Base-by-base conservation (phyloP, 371 early-diverging fungal genomes). In the Syncephalastrum sp. region DNA sequence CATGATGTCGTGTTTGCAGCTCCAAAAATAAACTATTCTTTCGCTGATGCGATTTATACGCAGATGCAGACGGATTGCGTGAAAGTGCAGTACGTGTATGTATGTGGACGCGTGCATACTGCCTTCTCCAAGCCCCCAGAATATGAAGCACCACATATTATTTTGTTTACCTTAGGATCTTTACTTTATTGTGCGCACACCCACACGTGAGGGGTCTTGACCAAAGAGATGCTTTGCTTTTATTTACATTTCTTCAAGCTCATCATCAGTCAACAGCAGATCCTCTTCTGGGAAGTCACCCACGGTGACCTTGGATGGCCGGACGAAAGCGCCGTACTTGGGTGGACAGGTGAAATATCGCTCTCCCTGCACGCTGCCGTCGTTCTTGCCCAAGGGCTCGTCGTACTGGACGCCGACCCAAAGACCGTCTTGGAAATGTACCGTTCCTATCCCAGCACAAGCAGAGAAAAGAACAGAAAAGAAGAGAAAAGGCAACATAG, bases 401-500 rank as follows among this genome's bases (percentile, higher is more conserved):
- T 98, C 98, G 53, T 91, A 96, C 65, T 95, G 90, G 16, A 98
- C 74, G 50, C 98, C 98, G 10, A 97, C 88, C 96, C 96, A 98
- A 47, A 75, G 73, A 3, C 97, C 98, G 0, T 88, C 74, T 61
- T 94, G 91, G 65, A 96, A 94, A 43, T 85, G 69, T 0, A 88
- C 86, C 43, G 68, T 54, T 16, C 90, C 91, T 79, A 64, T 23
- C 16, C 16, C 50, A 21, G 17, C 38, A 33, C 6, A 10, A 33
- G 38, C 5, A 17, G 14, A 33, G 16, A 7, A 21, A 50, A 29
- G 21, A 21, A 21, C 21, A 21, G 21, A 21, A 0, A 10, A 33
- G 38, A 10, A 17, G 8, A 33, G 16, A 7, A 50, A 29, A 44
- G 38, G 14, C 7, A 43, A 50, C 6, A 4, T 3, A 16, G n/a